Evolutionary conservation across 148 eudicot genomes (phyloP), one percentile per base, ranked within the genome.

Genomic region (Vaccinium myrtillus): DNA sequence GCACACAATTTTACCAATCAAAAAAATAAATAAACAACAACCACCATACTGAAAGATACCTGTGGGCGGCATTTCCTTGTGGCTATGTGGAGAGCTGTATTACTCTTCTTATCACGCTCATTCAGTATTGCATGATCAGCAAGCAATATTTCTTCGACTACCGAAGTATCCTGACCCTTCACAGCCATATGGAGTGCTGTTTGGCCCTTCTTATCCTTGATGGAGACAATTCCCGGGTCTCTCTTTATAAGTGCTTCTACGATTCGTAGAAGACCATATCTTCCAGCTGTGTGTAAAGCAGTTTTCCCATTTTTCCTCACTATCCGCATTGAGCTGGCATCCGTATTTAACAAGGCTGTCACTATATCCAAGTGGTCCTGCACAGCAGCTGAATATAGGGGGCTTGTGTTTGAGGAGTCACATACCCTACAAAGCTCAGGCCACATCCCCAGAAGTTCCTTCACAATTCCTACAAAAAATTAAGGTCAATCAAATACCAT

Each of bases 181-280:
- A 89, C 98, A 82, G 98, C 97, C 98, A 95, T 95, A 87, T 95
- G 98, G 75, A 95, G 92, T 69, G 98, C 98, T 36, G 98, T 95
- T 87, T 95, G 98, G 87, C 95, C 95, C 88, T 95, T 95, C 88
- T 93, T 95, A 83, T 95, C 98, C 84, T 95, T 95, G 74, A 95
- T 89, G 80, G 92, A 83, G 32, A 94, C 91, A 54, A 95, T 90
- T 14, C 90, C 92, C 0, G 91, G 87, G 89, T 95, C 97, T 86
- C 87, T 89, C 43, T 88, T 92, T 8, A 93, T 88, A 81, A 95
- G 93, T 75, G 89, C 85, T 88, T 82, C 89, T 32, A 95, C 98
- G 16, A 95, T 90, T 77, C 84, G 87, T 25, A 91, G 83, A 54
- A 70, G 92, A 56, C 97, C 95, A 83, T 95, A 95, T 87, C 98